Base-by-base conservation (phyloP, 2,329 filamentous ascomycete genomes). In the Fusarium dlaminii region DNA sequence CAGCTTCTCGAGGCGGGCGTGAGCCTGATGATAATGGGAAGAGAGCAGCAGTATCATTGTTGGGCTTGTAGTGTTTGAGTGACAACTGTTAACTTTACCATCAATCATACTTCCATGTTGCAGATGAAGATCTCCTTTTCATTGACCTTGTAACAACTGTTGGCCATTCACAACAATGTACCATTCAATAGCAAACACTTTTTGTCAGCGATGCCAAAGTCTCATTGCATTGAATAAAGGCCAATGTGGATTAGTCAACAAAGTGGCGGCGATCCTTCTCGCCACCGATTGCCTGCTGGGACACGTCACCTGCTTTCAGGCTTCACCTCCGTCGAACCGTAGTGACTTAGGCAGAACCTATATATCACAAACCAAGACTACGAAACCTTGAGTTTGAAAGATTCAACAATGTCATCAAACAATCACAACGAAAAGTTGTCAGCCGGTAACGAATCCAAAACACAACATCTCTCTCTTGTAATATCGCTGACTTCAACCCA, bases 1-100 rank as follows among this genome's bases (percentile, higher is more conserved):
- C 89, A 1, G 75, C 76, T 27, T 60, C 57, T 22, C 75, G 81
- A 1, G 74, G 74, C n/a, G 74, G 74, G 8, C 73, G 36, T 3
- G 55, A 57, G 17, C 32, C 42, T 14, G 37, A 22, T 12, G 42
- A 22, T 1, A 46, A 32, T 4, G 37, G 17, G 2, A 61, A 61
- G 27, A 27, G 43, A 14, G 18, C 14, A 1, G 32, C 22, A 18
- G 45, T 57, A 11, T 59, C 61, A 7, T 62, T 73, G 20, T 5
- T 73, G 8, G 70, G 74, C 24, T 39, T 73, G 2, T 70, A 24
- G 48, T 22, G 8, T 17, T 54, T 9, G 3, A 22, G 27, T 9
- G 27, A 12, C 14, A 15, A 15, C 22, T 8, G 8, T 22, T 10
- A 0, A 1, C 5, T 13, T 27, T 6, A 20, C 17, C 0, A 14